Evolutionary conservation across 2,329 filamentous ascomycete species (phyloP), one percentile per base, ranked within the genome.

Genomic region (Blumeria graminis): DNA sequence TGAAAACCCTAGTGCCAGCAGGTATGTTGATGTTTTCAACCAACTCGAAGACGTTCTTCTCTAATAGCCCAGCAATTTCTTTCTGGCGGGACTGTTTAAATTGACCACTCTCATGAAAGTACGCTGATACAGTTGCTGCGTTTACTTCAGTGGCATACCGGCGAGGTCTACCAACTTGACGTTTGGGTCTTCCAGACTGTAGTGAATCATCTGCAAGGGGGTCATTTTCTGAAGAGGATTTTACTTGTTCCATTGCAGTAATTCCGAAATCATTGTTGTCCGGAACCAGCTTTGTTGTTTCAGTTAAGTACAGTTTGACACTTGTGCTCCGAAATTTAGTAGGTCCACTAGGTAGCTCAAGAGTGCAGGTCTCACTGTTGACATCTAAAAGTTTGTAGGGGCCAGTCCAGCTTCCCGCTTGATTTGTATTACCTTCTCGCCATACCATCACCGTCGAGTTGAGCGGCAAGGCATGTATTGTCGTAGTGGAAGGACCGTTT

Each of bases 371-470:
- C 22, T 59, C 57, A 10, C 46, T 28, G 36, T 55, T 35, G 36
- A 50, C 33, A 28, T 3, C 36, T n/a, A 57, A 11, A 46, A 55
- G 18, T 16, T 54, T 56, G 22, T 54, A 57, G 32, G 34, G 46
- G 3, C 56, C 34, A 11, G 18, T 41, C 43, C 46, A 59, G 6
- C 38, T 50, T 9, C 52, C 33, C 14, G n/a, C 48, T n/a, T 57
- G 16, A 11, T 32, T 41, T 11, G n/a, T 5, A 41, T 46, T 39
- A 16, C 55, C 35, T 53, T 58, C 55, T 51, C 41, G 55, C 51
- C 36, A 58, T 16, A 58, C 55, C 6, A 57, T 22, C 14, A 58
- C 53, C 5, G 22, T 3, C 2, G 36, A 57, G 28, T 58, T 55
- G 3, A 56, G 56, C 34, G 18, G 53, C 16, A 57, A 33, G 43